Evolutionary conservation across 2,329 filamentous ascomycete genomes (phyloP), one percentile per base, ranked within the genome.

Genomic region (Exophiala alcalophila): DNA sequence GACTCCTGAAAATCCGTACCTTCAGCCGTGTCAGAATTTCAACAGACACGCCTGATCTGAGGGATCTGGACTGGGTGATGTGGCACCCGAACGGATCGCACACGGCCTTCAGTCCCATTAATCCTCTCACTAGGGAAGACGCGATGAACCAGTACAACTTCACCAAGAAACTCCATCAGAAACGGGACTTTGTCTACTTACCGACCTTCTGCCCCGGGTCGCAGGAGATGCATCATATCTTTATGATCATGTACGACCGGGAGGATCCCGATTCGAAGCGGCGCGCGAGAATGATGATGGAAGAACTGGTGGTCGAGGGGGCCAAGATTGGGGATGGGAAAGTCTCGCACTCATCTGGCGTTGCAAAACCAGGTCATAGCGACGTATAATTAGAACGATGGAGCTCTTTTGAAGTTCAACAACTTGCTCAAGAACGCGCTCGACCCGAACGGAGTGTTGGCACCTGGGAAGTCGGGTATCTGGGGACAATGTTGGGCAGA

Each of bases 401-500:
- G 63, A 40, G 66, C 65, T 3, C 53, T 66, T 50, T 61, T 66
- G 58, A 64, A 59, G 41, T 62, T 73, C 36, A 69, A 70, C 42
- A 64, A 71, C 54, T 58, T 52, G 34, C 61, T 73, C 33, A 73
- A 72, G 54, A 65, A 72, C 56, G 64, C 65, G 1, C 41, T 73
- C 7, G 69, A 72, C 57, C 69, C 69, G 1, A 72, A 71, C 46
- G 68, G 69, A 0, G 71, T 73, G 39, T 47, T 72, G 35, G 66
- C 68, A 3, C 69, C 68, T 2, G 71, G 71, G 0, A 67, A 67
- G 45, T 67, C 66, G 44, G 69, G 69, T 1, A 65, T 72, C 9
- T 71, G 67, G 68, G n/a, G n/a, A n/a, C n/a, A n/a, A n/a, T n/a
- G n/a, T n/a, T n/a, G n/a, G n/a, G n/a, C n/a, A n/a, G n/a, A n/a